Percentiles rank a stretch among this genome's conserved stretches.
Evolutionary conservation across 306 rosid species (phyloP).

Genomic region (Cicer arietinum): DNA sequence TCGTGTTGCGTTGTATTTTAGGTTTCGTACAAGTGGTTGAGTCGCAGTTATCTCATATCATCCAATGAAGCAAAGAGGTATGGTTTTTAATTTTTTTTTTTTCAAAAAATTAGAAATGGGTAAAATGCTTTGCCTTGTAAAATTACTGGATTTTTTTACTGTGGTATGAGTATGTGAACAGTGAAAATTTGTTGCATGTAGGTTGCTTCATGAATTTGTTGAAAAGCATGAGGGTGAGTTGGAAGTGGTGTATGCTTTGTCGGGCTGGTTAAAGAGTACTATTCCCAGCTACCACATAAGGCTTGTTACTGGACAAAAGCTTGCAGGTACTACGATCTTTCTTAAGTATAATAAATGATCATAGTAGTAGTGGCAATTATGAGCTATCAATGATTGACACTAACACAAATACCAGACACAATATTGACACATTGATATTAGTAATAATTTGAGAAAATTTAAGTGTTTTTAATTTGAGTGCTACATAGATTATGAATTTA

Average conservation of each 20-base stretch:
- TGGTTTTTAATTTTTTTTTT: neutral
- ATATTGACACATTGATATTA: neutral
- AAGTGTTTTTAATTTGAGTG: neutral
- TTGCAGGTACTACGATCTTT: constrained; percentile 59
- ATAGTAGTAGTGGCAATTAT: neutral
- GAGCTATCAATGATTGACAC: neutral
- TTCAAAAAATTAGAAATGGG: neutral
- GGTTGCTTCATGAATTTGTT: constrained; percentile 90
- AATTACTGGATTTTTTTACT: neutral
- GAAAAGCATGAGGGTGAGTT: constrained; percentile 67
- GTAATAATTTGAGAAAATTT: neutral
- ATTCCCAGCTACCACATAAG: constrained; percentile 70
- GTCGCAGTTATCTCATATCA: constrained; percentile 88
- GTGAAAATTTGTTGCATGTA: constrained; percentile 45
- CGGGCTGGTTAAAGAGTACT: constrained; percentile 84
- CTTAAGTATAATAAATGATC: neutral
- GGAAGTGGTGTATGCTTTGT: constrained; percentile 81
- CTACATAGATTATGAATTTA: neutral
- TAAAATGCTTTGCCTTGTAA: neutral
- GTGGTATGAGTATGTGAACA: constrained; percentile 12
- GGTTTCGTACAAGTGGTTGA: constrained; percentile 98
- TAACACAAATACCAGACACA: neutral
- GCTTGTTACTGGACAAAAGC: constrained; percentile 75
- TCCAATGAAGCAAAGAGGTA: constrained; percentile 88
- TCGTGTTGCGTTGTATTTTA: constrained; percentile 41